Evolutionary conservation across 345 rosid genomes (phyloP).

Genomic region (Syzygium oleosum): DNA sequence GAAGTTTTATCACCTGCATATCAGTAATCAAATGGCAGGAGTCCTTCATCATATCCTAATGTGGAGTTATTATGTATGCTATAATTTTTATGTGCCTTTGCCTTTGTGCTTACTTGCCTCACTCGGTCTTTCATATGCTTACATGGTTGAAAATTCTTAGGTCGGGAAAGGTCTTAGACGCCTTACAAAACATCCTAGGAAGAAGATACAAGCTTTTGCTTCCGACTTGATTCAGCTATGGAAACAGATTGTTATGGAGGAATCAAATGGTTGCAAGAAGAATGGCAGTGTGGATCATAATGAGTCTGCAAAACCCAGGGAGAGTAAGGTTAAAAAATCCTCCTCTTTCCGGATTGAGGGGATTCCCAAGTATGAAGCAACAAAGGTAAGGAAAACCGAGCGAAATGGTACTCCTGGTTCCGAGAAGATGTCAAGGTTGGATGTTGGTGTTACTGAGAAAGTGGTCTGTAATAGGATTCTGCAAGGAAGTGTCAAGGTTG

Average conservation of each 20-base stretch:
- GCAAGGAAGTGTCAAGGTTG: neutral
- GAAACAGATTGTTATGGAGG: slow-evolving; percentile 33
- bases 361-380: neutral
- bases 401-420: slow-evolving; percentile 1
- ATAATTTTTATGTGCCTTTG: neutral
- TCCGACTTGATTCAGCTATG: slow-evolving; percentile 27
- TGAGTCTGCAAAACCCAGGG: neutral
- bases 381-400: neutral
- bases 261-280: slow-evolving; percentile 19
- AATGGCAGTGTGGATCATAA: slow-evolving; percentile 1
- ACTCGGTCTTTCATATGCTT: neutral
- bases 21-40: neutral
- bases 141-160: slow-evolving; percentile 3
- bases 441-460: neutral
- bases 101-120: neutral
- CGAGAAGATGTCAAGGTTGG: neutral
- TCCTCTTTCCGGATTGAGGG: neutral
- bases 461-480: neutral
- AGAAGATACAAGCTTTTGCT: slow-evolving; percentile 23
- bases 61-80: neutral
- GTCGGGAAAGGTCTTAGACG: slow-evolving; percentile 35
- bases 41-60: neutral
- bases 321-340: neutral
- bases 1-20: neutral
- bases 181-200: slow-evolving; percentile 41